These are phyloP conservation scores for Lentinus tigrinus DNA, from an alignment of 768 basidiomycete species.

Conservation along the genomic window DNA sequence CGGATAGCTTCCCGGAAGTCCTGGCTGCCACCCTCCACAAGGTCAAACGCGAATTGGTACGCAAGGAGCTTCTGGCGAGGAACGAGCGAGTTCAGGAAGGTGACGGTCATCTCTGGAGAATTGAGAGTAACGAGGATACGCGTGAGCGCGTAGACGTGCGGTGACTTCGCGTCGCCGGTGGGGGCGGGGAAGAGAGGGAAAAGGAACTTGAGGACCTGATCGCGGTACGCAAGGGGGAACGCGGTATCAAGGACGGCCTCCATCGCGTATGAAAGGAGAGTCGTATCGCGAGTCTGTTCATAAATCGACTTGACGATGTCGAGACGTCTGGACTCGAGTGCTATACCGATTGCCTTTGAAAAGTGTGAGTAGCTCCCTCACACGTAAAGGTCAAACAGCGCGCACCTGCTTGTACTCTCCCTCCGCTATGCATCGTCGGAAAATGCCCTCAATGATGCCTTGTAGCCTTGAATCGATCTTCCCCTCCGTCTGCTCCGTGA, in stretches of 20 bases:
- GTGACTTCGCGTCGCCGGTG: conserved; percentile 66
- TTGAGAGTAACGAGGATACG: conserved; percentile 89
- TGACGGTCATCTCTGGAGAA: conserved; percentile 73
- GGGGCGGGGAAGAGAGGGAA: conserved; percentile 86
- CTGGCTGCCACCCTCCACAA: conserved; percentile 91
- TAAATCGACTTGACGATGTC: conserved; percentile 85
- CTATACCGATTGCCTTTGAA: conserved; percentile 86
- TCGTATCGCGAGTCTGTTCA: conserved; percentile 67
- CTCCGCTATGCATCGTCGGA: conserved; percentile 80
- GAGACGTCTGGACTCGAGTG: conserved; percentile 85
- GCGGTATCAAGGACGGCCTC: conserved; percentile 88
- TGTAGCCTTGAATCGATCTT: conserved; percentile 81
- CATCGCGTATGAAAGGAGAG: conserved; percentile 87
- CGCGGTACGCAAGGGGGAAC: conserved; percentile 82
- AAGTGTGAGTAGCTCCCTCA: conserved; percentile 7
- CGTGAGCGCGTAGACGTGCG: conserved; percentile 78
- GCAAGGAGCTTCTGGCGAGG: conserved; percentile 73
- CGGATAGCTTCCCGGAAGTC: conserved; percentile 84
- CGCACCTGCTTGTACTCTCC: conserved; percentile 88
- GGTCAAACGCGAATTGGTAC: conserved; percentile 94
- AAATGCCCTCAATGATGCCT: conserved; percentile 86
- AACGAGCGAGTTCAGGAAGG: conserved; percentile 71
- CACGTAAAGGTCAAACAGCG: not conserved
- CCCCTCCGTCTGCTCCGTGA: conserved; percentile 53
- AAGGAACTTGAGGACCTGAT: conserved; percentile 75